Conservation (phyloP, 2,329 filamentous ascomycete genomes). For the Monosporascus sp. region DNA sequence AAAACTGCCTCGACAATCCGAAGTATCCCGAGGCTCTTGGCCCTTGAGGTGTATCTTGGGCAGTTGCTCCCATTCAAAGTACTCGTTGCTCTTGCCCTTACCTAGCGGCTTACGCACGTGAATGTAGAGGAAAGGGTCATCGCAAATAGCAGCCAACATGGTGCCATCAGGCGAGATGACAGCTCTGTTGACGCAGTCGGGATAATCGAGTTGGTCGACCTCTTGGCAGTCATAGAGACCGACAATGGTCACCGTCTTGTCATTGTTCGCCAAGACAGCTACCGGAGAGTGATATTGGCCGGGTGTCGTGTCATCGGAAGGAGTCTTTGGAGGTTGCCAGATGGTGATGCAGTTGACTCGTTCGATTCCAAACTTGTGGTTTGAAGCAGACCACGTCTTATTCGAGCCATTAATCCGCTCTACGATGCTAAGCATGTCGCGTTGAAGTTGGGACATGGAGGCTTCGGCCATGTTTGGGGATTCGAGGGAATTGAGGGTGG, state of each 20-base stretch:
- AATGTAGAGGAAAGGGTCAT: conserved; percentile 82
- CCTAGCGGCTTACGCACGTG: conserved; percentile 52
- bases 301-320: conserved; percentile 20
- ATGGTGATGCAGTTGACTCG: conserved; percentile 64
- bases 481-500: conserved; percentile 17
- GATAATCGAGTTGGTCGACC: conserved; percentile 67
- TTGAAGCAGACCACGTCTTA: conserved; percentile 45
- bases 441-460: conserved; percentile 23
- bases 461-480: conserved; percentile 30
- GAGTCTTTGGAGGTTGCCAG: conserved; percentile 47
- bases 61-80: conserved; percentile 47
- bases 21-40: conserved; percentile 49
- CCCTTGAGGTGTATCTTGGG: conserved; percentile 53
- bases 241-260: conserved; percentile 82
- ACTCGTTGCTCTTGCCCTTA: conserved; percentile 27
- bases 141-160: conserved; percentile 77
- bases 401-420: conserved; percentile 31
- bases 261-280: conserved; percentile 84
- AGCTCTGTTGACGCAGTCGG: conserved; percentile 87
- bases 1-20: conserved; percentile 64
- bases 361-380: conserved; percentile 51
- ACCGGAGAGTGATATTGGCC: conserved; percentile 49
- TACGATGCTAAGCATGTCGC: conserved; percentile 27
- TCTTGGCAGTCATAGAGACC: conserved; percentile 62
- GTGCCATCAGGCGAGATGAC: conserved; percentile 87